These are phyloP conservation scores for Lepiota brunneoincarnata DNA, from an alignment of 768 basidiomycete species.

Conservation along the genomic window DNA sequence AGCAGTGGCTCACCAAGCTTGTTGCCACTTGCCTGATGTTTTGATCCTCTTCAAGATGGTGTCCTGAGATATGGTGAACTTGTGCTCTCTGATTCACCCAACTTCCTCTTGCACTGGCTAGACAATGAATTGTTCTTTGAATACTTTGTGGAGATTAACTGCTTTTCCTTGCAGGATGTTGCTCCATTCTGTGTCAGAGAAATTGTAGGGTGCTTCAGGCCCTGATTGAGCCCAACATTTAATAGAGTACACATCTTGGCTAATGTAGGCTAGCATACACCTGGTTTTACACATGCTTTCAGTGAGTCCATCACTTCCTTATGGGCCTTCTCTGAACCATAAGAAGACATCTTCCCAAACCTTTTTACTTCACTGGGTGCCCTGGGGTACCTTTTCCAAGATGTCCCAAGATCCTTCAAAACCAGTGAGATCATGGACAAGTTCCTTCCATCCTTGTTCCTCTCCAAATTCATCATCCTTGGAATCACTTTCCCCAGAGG, in stretches of 20 bases:
- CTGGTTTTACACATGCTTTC: background rate
- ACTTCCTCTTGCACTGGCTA: conserved; percentile 9
- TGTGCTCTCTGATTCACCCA: conserved; percentile 17
- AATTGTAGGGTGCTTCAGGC: conserved; percentile 5
- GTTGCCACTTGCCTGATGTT: conserved; percentile 20
- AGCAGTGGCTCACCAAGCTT: conserved; percentile 18
- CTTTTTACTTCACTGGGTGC: no score
- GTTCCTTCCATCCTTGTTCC: no score
- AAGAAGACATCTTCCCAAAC: background rate
- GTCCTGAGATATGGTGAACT: conserved; percentile 10
- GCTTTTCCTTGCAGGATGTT: conserved; percentile 21
- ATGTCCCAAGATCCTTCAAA: no score
- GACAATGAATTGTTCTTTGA: conserved; percentile 17
- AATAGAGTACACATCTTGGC: background rate
- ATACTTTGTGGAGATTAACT: conserved; percentile 27
- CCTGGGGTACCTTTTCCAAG: no score
- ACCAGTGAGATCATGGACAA: no score
- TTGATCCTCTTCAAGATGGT: conserved; percentile 14
- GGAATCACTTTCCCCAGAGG: no score
- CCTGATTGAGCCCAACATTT: conserved; percentile 4
- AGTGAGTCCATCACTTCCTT: background rate
- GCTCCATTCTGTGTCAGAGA: conserved; percentile 22
- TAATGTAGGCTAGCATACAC: background rate
- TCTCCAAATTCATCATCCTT: no score
- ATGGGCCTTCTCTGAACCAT: background rate